phyloP scores from a whole-genome alignment of 352 stramenopile genomes.

The Globisporangium alternatum region DNA sequence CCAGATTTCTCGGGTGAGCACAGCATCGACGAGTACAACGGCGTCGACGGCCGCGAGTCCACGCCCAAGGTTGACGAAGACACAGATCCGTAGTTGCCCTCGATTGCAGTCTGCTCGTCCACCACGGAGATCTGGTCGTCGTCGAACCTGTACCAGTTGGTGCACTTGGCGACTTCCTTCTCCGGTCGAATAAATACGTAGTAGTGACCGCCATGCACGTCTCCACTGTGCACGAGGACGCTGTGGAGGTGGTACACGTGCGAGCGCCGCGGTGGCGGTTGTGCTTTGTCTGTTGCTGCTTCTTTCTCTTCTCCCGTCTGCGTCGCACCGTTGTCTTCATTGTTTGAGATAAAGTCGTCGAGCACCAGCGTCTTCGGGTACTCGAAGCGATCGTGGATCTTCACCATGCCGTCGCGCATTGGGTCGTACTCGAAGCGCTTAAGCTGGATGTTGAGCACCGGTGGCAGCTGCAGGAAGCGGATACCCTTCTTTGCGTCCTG shows the following conservation, averaged over 20 bases:
- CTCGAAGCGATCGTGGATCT: conserved; percentile 88
- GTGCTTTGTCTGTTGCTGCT: neutral
- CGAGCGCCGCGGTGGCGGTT: conserved; percentile 7
- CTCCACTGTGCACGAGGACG: conserved; percentile 82
- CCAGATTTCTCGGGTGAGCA: conserved; percentile 40
- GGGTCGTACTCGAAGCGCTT: conserved; percentile 90
- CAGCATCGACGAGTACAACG: conserved; percentile 53
- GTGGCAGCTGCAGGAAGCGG: conserved; percentile 82
- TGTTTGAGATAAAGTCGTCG: conserved; percentile 53
- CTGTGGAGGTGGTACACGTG: conserved; percentile 83
- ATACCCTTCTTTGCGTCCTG: conserved; percentile 90
- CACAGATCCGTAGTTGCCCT: conserved; percentile 75
- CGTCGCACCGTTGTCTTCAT: conserved; percentile 3
- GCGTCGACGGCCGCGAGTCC: conserved; percentile 31
- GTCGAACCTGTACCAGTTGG: conserved; percentile 82
- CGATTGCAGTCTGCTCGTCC: conserved; percentile 65
- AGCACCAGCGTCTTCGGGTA: conserved; percentile 77
- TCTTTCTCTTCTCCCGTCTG: conserved; percentile 1
- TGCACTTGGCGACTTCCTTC: conserved; percentile 58
- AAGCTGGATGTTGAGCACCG: conserved; percentile 91
- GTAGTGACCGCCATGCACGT: conserved; percentile 86
- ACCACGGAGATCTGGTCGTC: conserved; percentile 82
- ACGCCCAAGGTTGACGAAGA: conserved; percentile 9
- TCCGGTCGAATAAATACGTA: conserved; percentile 87
- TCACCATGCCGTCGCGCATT: conserved; percentile 85